Base-by-base conservation (phyloP, 2,329 filamentous ascomycete genomes). In the Colletotrichum paranaense region DNA sequence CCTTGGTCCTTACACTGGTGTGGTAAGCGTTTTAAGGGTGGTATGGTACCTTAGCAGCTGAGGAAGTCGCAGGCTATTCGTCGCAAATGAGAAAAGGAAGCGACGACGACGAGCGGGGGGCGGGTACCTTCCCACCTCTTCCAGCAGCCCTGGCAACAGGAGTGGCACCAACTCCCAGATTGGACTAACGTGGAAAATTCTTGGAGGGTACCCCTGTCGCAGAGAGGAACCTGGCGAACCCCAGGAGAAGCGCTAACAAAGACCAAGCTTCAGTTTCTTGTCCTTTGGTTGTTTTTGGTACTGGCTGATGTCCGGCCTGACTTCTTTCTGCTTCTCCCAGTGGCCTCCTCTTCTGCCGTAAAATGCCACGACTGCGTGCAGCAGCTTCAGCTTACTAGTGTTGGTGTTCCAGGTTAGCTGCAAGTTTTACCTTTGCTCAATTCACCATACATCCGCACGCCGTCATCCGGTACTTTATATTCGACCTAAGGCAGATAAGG, bases 241-340 rank as follows among this genome's bases (percentile, higher is more conserved):
- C 67, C 26, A 62, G 52, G 46, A 49, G 55, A 56, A 32, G 56
- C 60, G 67, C 67, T 73, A 73, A 52, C 28, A 14, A 62, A 62
- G 60, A 65, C 70, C 70, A 60, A 66, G 70, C 70, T 70, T 70
- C 70, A 70, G 60, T 32, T 60, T 73, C 32, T 42, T 63, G 49
- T 55, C 35, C 16, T 57, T 35, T 26, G 16, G 35, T 52, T 68
- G 52, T 26, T 38, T 59, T 42, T 58, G 42, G 42, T 49, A 5
- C 38, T 19, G 38, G 38, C 38, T 6, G 9, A 32, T 9, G 30
- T 32, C 30, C 30, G 38, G 38, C 38, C 12, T 46, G 42, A 46
- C 42, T 62, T 62, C 65, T 38, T 63, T 58, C 56, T 38, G 19
- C 22, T 58, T n/a, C 42, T 49, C 42, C 16, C 42, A n/a, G 42